A percentile compares a stretch with the other conserved stretches of the same genome.
These are phyloP conservation scores for Botrytis cinerea DNA, from an alignment of 2,329 filamentous ascomycete genomes.

Conservation along the genomic window DNA sequence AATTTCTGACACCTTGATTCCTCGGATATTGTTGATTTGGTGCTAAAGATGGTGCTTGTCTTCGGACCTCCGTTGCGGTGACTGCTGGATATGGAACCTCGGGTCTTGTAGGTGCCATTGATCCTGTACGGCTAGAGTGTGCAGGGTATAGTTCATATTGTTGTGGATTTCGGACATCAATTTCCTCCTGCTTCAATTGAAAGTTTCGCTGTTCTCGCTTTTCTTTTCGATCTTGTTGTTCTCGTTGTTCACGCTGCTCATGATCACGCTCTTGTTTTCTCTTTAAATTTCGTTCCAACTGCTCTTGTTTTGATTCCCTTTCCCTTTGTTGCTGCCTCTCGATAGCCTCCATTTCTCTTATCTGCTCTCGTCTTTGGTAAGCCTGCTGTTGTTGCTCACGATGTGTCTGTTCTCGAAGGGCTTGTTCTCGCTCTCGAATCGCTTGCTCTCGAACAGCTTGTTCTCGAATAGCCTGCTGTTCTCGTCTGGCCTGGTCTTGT, in stretches of 20 bases:
- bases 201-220: conserved; percentile 34
- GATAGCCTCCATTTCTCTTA: conserved; percentile 12
- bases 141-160: conserved; percentile 41
- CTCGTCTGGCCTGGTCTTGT: conserved; percentile 19
- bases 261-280: conserved; percentile 28
- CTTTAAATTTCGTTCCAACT: conserved; percentile 2
- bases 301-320: conserved; percentile 11
- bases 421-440: conserved; percentile 5
- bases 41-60: conserved; percentile 34
- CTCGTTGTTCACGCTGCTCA: conserved; percentile 21
- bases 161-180: conserved; percentile 41
- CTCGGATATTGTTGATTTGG: conserved; percentile 34
- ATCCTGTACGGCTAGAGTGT: conserved; percentile 30
- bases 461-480: conserved; percentile 5
- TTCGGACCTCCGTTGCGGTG: background rate
- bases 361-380: background rate
- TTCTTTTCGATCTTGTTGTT: conserved; percentile 26
- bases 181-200: conserved; percentile 40
- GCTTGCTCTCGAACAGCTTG: conserved; percentile 12
- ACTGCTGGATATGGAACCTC: conserved; percentile 30
- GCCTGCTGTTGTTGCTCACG: conserved; percentile 13
- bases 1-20: conserved; percentile 32
- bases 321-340: conserved; percentile 10
- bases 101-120: conserved; percentile 32
- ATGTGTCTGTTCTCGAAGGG: conserved; percentile 3